Evolutionary conservation across 1,139 yeast genomes (phyloP).

Genomic region (Pneumocystis canis): DNA sequence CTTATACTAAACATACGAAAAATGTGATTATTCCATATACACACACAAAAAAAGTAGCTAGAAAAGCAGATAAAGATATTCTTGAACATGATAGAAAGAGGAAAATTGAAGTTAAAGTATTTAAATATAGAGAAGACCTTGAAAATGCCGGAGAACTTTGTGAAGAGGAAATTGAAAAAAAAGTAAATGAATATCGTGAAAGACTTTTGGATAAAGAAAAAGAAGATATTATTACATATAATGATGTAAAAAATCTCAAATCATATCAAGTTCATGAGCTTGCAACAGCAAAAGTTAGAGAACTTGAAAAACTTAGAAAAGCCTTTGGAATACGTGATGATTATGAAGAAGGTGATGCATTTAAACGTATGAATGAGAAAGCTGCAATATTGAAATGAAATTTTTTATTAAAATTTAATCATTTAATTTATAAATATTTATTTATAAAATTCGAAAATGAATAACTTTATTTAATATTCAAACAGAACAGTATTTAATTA

Average conservation of each 20-base stretch:
- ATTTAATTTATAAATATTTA: background rate
- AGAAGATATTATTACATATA: background rate
- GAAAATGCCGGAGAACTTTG: slow-evolving; percentile 34
- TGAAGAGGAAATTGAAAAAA: slow-evolving; percentile 23
- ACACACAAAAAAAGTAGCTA: slow-evolving; percentile 17
- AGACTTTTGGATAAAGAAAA: slow-evolving; percentile 26
- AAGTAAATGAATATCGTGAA: slow-evolving; percentile 22
- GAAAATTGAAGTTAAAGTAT: slow-evolving; percentile 38
- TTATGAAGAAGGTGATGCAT: slow-evolving; percentile 9
- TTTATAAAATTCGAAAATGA: too few relatives aligned
- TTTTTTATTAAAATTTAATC: background rate
- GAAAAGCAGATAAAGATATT: slow-evolving; percentile 28
- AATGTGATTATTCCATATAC: slow-evolving; percentile 16
- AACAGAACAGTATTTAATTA: too few relatives aligned
- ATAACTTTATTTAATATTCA: too few relatives aligned
- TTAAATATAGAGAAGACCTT: slow-evolving; percentile 39
- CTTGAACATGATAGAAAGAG: slow-evolving; percentile 36
- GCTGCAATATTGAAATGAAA: background rate
- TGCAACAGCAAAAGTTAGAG: slow-evolving; percentile 5
- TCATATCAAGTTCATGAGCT: slow-evolving; percentile 8
- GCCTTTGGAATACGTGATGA: slow-evolving; percentile 8
- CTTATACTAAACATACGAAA: slow-evolving; percentile 22
- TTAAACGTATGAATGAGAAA: slow-evolving; percentile 1
- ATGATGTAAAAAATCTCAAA: background rate
- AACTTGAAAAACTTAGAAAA: slow-evolving; percentile 4